Evolutionary conservation across 2,329 filamentous ascomycete species (phyloP), one percentile per base, ranked within the genome.

Genomic region (Diaporthe sp.): DNA sequence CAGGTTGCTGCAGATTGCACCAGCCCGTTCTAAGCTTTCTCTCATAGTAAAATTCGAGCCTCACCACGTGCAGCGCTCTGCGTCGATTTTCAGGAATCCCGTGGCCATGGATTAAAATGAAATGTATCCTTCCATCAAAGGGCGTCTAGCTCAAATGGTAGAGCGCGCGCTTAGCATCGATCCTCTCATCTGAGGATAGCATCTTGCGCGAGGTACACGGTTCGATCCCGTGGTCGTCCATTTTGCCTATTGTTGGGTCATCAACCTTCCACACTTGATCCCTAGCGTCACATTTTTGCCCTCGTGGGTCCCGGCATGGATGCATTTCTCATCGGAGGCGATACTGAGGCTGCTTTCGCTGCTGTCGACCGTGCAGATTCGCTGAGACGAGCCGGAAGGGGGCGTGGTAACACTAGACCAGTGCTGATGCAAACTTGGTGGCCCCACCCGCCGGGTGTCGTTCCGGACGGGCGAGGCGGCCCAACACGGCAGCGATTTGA

Each of bases 61-160:
- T 39, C n/a, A n/a, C n/a, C n/a, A n/a, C n/a, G n/a, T n/a, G n/a
- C n/a, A 15, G 6, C 15, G 4, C 37, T 39, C 42, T 44, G 42
- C 2, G 42, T 44, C 17, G 12, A 42, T 19, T 5, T 22, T n/a
- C 9, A 2, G 15, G 1, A n/a, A 50, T 4, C 15, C 4, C 1
- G 4, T 9, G 2, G 2, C 4, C 2, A 50, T 25, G 22, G 9
- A 25, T 10, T n/a, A 22, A 19, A 44, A 17, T 15, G 12, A 19
- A 17, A 5, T 7, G 2, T 1, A 0, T 5, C 0, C 19, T 4
- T 35, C 25, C 42, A 71, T 27, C 55, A 59, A 44, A 71, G 69
- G 69, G 69, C 69, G 69, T 71, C 69, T 71, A 71, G 69, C 69
- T 71, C 69, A 71, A 71, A 71, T 71, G 69, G 69, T 71, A 71